Conservation (phyloP, 73 alveolate genomes). For the Tetrahymena borealis region DNA sequence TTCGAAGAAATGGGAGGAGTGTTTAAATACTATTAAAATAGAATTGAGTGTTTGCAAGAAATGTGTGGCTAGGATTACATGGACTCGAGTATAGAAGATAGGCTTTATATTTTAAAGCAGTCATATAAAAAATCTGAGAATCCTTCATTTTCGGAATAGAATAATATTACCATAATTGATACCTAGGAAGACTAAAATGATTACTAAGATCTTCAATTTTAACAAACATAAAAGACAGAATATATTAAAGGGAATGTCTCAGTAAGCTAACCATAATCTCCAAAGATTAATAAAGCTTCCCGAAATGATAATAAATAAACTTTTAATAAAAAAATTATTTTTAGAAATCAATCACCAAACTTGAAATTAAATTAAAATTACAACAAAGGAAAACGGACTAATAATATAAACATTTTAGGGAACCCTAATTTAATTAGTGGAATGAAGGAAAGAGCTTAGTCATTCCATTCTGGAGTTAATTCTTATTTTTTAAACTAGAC, state of each 20-base stretch:
- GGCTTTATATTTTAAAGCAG: background rate
- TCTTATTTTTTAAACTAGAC: background rate
- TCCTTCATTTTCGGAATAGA: background rate
- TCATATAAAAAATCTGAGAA: background rate
- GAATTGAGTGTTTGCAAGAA: background rate
- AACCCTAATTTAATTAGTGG: background rate
- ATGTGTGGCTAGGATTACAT: background rate
- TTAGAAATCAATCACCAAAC: background rate
- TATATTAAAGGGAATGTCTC: background rate
- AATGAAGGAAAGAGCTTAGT: background rate
- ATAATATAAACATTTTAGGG: background rate
- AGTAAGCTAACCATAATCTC: background rate
- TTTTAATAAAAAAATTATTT: background rate
- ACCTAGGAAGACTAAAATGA: background rate
- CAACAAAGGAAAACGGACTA: background rate
- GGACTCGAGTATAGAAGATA: background rate
- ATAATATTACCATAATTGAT: background rate
- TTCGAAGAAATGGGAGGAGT: background rate
- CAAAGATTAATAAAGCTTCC: background rate
- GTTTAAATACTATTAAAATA: background rate
- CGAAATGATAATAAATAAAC: background rate
- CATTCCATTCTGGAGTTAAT: background rate
- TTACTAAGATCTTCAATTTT: background rate
- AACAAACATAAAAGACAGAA: background rate
- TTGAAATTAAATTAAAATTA: background rate